Conservation (phyloP, 2,329 filamentous ascomycete species). For the Scytalidium lignicola region DNA sequence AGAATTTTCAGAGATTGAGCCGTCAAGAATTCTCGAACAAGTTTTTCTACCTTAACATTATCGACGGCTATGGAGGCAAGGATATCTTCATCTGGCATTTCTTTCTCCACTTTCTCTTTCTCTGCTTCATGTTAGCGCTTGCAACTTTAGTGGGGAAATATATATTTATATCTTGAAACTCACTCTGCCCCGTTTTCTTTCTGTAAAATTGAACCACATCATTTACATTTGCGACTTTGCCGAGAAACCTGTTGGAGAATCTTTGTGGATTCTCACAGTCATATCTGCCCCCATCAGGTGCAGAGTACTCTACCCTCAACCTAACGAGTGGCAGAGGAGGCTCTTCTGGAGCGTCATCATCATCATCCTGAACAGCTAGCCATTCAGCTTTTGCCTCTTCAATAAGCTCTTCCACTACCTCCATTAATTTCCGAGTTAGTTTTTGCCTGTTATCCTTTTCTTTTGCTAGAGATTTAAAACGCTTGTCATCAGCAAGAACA, state of each 20-base stretch:
- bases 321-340: slow-evolving; percentile 79
- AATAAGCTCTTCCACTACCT: slow-evolving; percentile 81
- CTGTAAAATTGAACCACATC: slow-evolving; percentile 92
- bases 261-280: slow-evolving; percentile 93
- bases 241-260: slow-evolving; percentile 87
- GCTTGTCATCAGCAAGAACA: slow-evolving; percentile 66
- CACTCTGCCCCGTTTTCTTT: slow-evolving; percentile 60
- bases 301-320: slow-evolving; percentile 84
- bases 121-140: slow-evolving; percentile 19
- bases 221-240: slow-evolving; percentile 87
- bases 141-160: neutral
- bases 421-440: slow-evolving; percentile 70
- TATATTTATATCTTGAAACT: neutral
- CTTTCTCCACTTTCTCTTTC: slow-evolving; percentile 40
- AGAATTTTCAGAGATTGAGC: slow-evolving; percentile 89
- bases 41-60: slow-evolving; percentile 77
- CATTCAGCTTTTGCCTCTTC: slow-evolving; percentile 77
- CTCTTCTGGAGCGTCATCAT: slow-evolving; percentile 53
- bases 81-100: slow-evolving; percentile 59
- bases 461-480: slow-evolving; percentile 72
- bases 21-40: slow-evolving; percentile 82
- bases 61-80: slow-evolving; percentile 61
- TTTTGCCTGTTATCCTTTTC: slow-evolving; percentile 79
- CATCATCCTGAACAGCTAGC: slow-evolving; percentile 68
- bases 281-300: slow-evolving; percentile 77